phyloP scores from a whole-genome alignment of 345 rosid genomes.

The Theobroma cacao region DNA sequence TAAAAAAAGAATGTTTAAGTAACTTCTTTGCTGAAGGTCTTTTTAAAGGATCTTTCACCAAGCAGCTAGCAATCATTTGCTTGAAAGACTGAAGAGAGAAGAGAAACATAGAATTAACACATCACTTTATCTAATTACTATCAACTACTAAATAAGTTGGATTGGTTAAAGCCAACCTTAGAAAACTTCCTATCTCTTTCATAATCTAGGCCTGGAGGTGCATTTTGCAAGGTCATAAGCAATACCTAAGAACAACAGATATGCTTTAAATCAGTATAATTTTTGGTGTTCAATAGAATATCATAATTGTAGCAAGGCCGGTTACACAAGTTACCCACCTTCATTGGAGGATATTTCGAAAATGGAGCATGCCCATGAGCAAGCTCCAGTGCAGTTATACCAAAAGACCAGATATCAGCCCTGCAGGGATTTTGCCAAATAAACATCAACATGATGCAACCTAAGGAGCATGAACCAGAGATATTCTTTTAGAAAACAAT shows the following conservation, averaged over 20 bases:
- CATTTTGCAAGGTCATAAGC: slow-evolving; percentile 99
- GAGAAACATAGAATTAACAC: slow-evolving; percentile 15
- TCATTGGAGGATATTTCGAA: slow-evolving; percentile 99
- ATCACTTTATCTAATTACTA: not conserved
- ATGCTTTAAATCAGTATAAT: slow-evolving; percentile 24
- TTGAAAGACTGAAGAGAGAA: slow-evolving; percentile 72
- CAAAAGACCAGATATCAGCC: slow-evolving; percentile 99
- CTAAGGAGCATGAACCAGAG: slow-evolving; percentile 6
- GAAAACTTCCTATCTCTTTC: slow-evolving; percentile 96
- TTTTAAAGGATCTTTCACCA: slow-evolving; percentile 96
- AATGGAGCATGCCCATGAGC: slow-evolving; percentile 99
- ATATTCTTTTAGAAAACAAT: slow-evolving; percentile 12
- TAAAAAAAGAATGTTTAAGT: slow-evolving; percentile 90
- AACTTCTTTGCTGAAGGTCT: slow-evolving; percentile 87
- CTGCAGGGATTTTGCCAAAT: slow-evolving; percentile 42
- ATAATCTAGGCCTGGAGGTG: slow-evolving; percentile 96
- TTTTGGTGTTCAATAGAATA: slow-evolving; percentile 4
- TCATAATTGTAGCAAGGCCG: slow-evolving; percentile 5
- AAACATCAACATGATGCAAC: slow-evolving; percentile 23
- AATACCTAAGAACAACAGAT: slow-evolving; percentile 57
- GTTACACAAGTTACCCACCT: slow-evolving; percentile 46
- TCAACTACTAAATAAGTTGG: slow-evolving; percentile 15
- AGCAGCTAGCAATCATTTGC: slow-evolving; percentile 99
- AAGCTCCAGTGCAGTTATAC: slow-evolving; percentile 97
- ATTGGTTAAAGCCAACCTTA: slow-evolving; percentile 47